Evolutionary conservation across 2,329 filamentous ascomycete genomes (phyloP).

Genomic region (Aspergillus caelatus): DNA sequence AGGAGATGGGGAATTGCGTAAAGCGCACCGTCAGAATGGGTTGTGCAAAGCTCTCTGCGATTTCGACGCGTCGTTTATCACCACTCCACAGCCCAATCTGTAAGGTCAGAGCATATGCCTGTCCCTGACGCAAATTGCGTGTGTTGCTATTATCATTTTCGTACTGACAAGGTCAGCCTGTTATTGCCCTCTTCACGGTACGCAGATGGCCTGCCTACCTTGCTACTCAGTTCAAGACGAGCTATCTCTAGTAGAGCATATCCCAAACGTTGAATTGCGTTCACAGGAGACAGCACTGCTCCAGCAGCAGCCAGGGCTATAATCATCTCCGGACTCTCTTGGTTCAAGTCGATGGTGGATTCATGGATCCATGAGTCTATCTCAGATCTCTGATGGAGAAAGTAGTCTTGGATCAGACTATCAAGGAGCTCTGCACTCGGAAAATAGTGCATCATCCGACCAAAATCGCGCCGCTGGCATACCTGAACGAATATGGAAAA

Average conservation of each 20-base stretch:
- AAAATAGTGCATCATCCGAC: conserved; percentile 54
- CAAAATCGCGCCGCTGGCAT: conserved; percentile 54
- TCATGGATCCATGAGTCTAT: conserved; percentile 49
- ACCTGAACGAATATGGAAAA: conserved; percentile 66
- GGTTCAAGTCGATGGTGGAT: conserved; percentile 41
- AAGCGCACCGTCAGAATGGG: conserved; percentile 51
- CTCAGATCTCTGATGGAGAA: conserved; percentile 29
- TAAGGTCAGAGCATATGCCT: conserved; percentile 54
- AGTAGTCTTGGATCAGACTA: conserved; percentile 43
- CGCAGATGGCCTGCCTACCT: conserved; percentile 52
- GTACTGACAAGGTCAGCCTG: conserved; percentile 19
- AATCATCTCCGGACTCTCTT: conserved; percentile 40
- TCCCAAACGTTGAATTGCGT: conserved; percentile 44
- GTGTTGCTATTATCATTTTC: conserved; percentile 53
- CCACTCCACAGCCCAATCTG: conserved; percentile 63
- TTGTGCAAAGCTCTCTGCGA: conserved; percentile 60
- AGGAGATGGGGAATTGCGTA: not conserved
- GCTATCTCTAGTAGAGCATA: conserved; percentile 47
- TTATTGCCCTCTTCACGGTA: too few species aligned
- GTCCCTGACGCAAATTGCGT: conserved; percentile 55
- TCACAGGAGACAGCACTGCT: conserved; percentile 41
- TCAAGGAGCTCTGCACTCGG: conserved; percentile 45
- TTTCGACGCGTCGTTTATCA: conserved; percentile 61
- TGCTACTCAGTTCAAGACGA: conserved; percentile 56
- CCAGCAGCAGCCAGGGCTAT: conserved; percentile 41